These are phyloP conservation scores for Globisporangium lucens DNA, from an alignment of 352 stramenopile species.

Conservation along the genomic window DNA sequence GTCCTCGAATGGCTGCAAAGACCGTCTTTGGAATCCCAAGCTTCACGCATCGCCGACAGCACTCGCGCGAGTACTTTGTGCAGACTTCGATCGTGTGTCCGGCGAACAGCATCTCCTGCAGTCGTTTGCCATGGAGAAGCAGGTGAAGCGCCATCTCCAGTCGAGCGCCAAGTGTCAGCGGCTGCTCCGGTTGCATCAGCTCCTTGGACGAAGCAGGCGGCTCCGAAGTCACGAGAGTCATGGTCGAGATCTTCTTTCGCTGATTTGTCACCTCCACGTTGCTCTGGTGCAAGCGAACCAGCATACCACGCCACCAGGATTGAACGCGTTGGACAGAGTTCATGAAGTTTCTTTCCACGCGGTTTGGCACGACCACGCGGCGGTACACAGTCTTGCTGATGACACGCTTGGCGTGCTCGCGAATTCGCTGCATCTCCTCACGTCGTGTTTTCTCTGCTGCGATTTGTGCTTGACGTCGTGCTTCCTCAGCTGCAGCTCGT, in stretches of 20 bases:
- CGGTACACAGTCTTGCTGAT: conserved; percentile 15
- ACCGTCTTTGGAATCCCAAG: conserved; percentile 87
- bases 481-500: conserved; percentile 2
- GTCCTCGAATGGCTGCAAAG: conserved; percentile 88
- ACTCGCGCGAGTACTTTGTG: conserved; percentile 89
- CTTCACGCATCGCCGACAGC: conserved; percentile 87
- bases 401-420: conserved; percentile 3
- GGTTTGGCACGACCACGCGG: conserved; percentile 13
- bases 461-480: not conserved
- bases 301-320: conserved; percentile 66
- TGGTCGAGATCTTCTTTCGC: conserved; percentile 52
- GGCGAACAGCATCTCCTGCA: conserved; percentile 92
- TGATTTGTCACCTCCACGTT: conserved; percentile 37
- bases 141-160: conserved; percentile 74
- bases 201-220: conserved; percentile 14
- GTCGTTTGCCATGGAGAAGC: conserved; percentile 72
- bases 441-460: not conserved
- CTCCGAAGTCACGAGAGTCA: conserved; percentile 38
- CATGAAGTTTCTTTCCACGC: conserved; percentile 5
- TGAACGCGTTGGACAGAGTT: conserved; percentile 42
- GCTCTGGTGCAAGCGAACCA: conserved; percentile 51
- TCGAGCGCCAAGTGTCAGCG: conserved; percentile 52
- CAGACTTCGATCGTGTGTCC: conserved; percentile 91
- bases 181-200: conserved; percentile 24
- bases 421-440: not conserved